Conservation (phyloP, 768 basidiomycete genomes). For the Lentinula lateritia region DNA sequence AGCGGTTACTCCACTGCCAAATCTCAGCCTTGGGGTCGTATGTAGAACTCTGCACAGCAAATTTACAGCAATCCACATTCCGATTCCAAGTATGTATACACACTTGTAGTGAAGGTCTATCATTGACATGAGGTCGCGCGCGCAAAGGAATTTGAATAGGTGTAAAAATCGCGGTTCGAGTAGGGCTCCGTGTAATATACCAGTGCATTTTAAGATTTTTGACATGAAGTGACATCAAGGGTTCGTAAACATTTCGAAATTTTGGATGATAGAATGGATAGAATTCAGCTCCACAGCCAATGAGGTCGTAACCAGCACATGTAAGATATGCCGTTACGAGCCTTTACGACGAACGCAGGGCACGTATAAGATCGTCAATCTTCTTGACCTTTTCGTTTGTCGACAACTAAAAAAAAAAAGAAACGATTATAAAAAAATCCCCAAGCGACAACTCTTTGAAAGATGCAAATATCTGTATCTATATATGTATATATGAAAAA, state of each 20-base stretch:
- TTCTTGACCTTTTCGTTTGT: constrained; percentile 47
- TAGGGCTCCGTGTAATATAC: not conserved
- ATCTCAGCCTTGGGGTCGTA: not conserved
- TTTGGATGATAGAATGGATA: not conserved
- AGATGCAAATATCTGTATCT: not conserved
- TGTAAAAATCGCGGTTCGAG: not conserved
- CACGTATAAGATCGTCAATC: constrained; percentile 43
- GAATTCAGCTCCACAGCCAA: not conserved
- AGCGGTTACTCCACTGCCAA: not conserved
- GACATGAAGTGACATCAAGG: not conserved
- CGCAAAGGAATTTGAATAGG: not conserved
- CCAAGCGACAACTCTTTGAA: not conserved
- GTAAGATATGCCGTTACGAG: not conserved
- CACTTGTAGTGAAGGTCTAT: too few species aligned
- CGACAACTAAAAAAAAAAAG: constrained; percentile 35
- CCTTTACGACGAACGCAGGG: constrained; percentile 9
- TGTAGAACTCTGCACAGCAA: not conserved
- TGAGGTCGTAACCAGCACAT: not conserved
- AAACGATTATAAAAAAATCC: not conserved
- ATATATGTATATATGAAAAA: too few species aligned
- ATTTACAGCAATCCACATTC: not conserved
- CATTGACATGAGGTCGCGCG: not conserved
- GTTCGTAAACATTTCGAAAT: not conserved
- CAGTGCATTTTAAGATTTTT: not conserved
- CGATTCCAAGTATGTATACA: too few species aligned